A percentile compares a stretch with the other conserved stretches of the same genome.
Evolutionary conservation across 192 early-diverging fungal species (phyloP).

Genomic region (Backusella circina): DNA sequence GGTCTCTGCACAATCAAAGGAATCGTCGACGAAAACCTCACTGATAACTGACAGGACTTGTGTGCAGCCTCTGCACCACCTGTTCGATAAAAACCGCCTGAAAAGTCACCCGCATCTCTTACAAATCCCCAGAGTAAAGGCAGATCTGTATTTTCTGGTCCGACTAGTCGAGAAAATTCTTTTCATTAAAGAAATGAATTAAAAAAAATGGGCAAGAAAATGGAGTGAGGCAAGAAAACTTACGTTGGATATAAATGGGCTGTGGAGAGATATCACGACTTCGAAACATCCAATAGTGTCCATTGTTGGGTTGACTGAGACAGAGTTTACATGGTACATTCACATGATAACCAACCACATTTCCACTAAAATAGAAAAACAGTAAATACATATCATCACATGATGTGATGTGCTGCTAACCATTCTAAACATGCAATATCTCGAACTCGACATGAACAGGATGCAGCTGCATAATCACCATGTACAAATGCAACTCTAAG

Average conservation of each 20-base stretch:
- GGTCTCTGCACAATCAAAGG: not conserved
- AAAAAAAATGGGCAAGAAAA: too few species aligned
- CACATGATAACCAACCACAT: conserved; percentile 79
- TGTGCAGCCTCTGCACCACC: not conserved
- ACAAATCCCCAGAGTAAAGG: conserved; percentile 12
- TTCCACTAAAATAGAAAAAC: conserved; percentile 63
- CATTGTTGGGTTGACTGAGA: conserved; percentile 91
- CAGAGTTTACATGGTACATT: conserved; percentile 84
- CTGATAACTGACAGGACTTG: not conserved
- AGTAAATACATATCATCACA: not conserved
- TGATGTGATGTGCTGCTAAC: not conserved
- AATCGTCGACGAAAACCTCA: not conserved
- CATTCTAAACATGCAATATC: conserved; percentile 7
- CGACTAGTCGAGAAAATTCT: not conserved
- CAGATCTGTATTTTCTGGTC: not conserved
- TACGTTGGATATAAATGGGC: conserved; percentile 3
- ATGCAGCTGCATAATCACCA: conserved; percentile 12
- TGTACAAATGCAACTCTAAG: conserved; percentile 3
- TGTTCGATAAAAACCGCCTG: not conserved
- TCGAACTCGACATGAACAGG: conserved; percentile 5
- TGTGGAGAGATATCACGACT: conserved; percentile 18
- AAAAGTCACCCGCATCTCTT: conserved; percentile 1
- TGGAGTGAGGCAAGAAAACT: not conserved
- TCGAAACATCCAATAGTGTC: conserved; percentile 98
- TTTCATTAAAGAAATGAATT: not conserved